phyloP scores from a whole-genome alignment of 2,329 filamentous ascomycete genomes.

The Nigrospora oryzae region DNA sequence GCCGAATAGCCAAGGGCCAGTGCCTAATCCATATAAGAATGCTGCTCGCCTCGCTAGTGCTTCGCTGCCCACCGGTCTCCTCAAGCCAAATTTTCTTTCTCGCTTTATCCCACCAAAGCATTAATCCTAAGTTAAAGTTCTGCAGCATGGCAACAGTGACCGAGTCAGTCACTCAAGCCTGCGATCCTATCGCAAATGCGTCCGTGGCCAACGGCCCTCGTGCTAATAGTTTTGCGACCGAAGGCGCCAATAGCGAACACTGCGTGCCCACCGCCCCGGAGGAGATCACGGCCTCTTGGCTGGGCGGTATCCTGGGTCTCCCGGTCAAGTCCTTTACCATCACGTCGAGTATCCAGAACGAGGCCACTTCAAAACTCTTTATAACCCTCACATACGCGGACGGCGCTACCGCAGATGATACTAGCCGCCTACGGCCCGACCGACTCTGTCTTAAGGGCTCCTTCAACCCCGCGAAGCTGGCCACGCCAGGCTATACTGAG shows the following conservation, averaged over 20 bases:
- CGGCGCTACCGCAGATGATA: background rate
- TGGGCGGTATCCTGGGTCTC: constrained; percentile 16
- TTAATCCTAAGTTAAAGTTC: too few species aligned
- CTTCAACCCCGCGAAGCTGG: constrained; percentile 25
- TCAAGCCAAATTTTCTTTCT: too few species aligned
- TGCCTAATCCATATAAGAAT: too few species aligned
- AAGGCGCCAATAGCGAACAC: background rate
- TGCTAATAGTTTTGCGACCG: too few species aligned
- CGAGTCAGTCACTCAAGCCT: too few species aligned
- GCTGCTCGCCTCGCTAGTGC: too few species aligned
- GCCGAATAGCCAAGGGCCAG: too few species aligned
- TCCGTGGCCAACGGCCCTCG: too few species aligned
- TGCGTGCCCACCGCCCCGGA: constrained; percentile 13
- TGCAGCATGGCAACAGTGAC: too few species aligned
- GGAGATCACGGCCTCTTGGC: constrained; percentile 16
- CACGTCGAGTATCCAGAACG: constrained; percentile 13
- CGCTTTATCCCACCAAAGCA: too few species aligned
- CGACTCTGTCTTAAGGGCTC: constrained; percentile 28
- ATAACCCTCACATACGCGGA: constrained; percentile 12
- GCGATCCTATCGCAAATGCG: too few species aligned
- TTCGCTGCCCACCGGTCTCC: too few species aligned
- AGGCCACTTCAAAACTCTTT: constrained; percentile 17
- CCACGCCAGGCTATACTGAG: constrained; percentile 20
- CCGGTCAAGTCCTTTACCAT: constrained; percentile 13
- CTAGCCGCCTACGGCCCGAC: constrained; percentile 7